phyloP scores from a whole-genome alignment of 75 land plant species.

The Larix kaempferi region DNA sequence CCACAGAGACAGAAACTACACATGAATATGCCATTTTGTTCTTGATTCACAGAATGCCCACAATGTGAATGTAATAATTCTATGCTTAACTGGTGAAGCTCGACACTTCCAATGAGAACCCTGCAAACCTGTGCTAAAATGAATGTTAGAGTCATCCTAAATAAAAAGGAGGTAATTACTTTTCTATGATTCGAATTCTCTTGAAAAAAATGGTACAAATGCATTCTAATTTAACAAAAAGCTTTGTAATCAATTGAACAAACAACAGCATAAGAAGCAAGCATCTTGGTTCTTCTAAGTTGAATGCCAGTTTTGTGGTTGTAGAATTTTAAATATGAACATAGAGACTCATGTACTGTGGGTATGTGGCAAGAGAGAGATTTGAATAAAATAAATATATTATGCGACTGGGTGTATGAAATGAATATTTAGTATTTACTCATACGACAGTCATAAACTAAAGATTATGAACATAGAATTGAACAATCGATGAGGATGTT shows the following conservation, averaged over 20 bases:
- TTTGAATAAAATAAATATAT: no score
- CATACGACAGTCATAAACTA: no score
- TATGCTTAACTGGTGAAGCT: conserved; percentile 34
- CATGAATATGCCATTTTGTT: conserved; percentile 20
- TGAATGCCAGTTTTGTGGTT: not conserved
- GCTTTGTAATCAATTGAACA: not conserved
- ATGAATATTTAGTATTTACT: no score
- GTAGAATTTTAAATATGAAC: not conserved
- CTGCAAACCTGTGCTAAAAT: conserved; percentile 39
- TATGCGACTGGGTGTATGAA: no score
- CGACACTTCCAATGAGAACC: conserved; percentile 46
- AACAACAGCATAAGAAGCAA: not conserved
- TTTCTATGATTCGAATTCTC: not conserved
- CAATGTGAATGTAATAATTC: conserved; percentile 41
- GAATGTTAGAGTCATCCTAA: not conserved
- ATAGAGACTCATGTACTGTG: no score
- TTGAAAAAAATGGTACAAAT: not conserved
- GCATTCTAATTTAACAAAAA: no score
- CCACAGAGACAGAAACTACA: conserved; percentile 46
- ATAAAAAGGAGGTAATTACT: not conserved
- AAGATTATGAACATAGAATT: no score
- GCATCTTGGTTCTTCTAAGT: not conserved
- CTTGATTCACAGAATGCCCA: conserved; percentile 38
- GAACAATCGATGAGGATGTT: no score
- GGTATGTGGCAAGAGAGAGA: no score